phyloP scores from a whole-genome alignment of 768 basidiomycete genomes.

The Mycena kentingensis region DNA sequence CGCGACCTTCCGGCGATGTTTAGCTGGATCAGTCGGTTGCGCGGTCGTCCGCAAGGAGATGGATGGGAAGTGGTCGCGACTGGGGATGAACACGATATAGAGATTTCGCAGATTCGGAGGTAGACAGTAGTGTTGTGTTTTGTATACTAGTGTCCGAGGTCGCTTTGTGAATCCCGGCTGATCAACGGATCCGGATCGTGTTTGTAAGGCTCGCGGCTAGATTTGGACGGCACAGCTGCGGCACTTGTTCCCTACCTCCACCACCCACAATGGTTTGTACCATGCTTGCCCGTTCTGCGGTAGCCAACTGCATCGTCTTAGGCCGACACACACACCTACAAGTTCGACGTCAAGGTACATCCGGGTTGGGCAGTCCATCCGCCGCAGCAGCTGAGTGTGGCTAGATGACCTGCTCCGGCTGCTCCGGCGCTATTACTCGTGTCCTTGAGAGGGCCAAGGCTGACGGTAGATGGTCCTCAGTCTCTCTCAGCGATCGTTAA shows the following conservation, averaged over 20 bases:
- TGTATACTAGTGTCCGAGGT: no score
- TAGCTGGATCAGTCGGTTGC: slow-evolving; percentile 52
- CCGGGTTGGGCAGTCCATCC: background rate
- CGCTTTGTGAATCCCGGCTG: no score
- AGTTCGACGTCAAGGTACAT: slow-evolving; percentile 81
- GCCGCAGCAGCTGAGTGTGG: background rate
- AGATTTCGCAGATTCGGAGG: slow-evolving; percentile 53
- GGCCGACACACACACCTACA: slow-evolving; percentile 53
- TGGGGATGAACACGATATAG: slow-evolving; percentile 66
- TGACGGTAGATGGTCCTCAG: slow-evolving; percentile 28
- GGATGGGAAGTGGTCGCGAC: slow-evolving; percentile 83
- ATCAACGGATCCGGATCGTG: background rate
- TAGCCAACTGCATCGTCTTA: slow-evolving; percentile 8
- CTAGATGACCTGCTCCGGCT: slow-evolving; percentile 87
- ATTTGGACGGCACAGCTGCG: no score
- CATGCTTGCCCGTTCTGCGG: background rate
- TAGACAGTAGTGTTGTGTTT: slow-evolving; percentile 26
- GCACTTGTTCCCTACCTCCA: background rate
- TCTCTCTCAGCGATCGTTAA: background rate
- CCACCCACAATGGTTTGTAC: slow-evolving; percentile 16
- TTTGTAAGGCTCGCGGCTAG: slow-evolving; percentile 15
- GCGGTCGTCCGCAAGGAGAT: slow-evolving; percentile 53
- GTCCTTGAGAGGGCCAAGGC: slow-evolving; percentile 71
- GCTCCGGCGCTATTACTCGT: slow-evolving; percentile 79
- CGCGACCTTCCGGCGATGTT: slow-evolving; percentile 42